Conservation (phyloP, 2,329 filamentous ascomycete species). For the Periglandula ipomoeae region DNA sequence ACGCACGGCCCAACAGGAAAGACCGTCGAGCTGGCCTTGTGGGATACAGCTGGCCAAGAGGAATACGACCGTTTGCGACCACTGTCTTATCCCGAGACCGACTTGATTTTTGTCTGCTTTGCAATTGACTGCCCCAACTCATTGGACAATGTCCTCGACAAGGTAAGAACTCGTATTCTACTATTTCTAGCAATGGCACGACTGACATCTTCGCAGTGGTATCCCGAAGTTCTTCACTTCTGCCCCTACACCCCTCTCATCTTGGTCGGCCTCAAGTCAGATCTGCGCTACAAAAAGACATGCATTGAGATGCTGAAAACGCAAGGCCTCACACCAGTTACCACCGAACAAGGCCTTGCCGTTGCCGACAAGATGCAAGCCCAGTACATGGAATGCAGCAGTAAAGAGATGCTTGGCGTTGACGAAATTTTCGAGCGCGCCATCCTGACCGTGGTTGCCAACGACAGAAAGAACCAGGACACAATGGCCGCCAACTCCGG, state of each 20-base stretch:
- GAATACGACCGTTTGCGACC: constrained; percentile 95
- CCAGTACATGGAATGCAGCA: constrained; percentile 95
- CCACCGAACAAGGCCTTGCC: constrained; percentile 75
- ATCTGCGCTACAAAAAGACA: constrained; percentile 88
- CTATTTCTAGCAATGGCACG: neutral
- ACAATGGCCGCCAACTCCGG: constrained; percentile 30
- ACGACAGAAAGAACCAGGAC: constrained; percentile 59
- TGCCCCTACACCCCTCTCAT: constrained; percentile 95
- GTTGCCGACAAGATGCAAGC: constrained; percentile 93
- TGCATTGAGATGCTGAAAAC: constrained; percentile 99
- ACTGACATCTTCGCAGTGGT: constrained; percentile 59
- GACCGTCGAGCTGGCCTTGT: constrained; percentile 90
- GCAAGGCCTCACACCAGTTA: constrained; percentile 91
- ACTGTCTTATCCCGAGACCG: constrained; percentile 94
- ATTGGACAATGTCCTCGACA: constrained; percentile 96
- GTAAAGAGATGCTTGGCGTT: constrained; percentile 92
- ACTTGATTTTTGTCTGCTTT: constrained; percentile 97
- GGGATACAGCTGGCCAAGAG: constrained; percentile 98
- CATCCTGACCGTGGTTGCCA: constrained; percentile 80
- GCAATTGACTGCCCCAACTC: constrained; percentile 98
- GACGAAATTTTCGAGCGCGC: constrained; percentile 94
- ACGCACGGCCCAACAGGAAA: constrained; percentile 82
- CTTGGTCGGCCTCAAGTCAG: constrained; percentile 92
- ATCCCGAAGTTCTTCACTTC: constrained; percentile 97
- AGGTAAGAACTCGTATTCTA: constrained; percentile 47